Percentiles rank a stretch among this genome's conserved stretches.
These are phyloP conservation scores for Smittium mucronatum DNA, from an alignment of 371 early-diverging fungal species.

Conservation along the genomic window DNA sequence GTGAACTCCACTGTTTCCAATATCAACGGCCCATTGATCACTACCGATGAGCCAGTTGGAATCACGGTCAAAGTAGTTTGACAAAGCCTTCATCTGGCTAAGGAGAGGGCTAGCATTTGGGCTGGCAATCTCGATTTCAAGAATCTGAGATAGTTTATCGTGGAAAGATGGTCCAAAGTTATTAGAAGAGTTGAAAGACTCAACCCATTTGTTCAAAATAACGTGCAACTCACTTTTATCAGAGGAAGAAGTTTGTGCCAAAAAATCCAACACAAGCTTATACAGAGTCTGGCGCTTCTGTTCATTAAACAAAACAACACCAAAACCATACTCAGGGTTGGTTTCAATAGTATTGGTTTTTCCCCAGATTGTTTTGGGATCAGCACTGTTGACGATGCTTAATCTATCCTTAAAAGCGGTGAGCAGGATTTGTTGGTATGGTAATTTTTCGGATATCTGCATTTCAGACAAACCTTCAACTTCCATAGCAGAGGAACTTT, in stretches of 20 bases:
- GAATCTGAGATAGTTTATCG: slow-evolving; percentile 10
- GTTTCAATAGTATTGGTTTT: slow-evolving; percentile 36
- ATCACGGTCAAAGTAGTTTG: slow-evolving; percentile 37
- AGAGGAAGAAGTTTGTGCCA: slow-evolving; percentile 39
- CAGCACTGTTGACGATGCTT: slow-evolving; percentile 56
- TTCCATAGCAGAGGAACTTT: slow-evolving; percentile 12
- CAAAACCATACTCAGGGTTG: slow-evolving; percentile 77
- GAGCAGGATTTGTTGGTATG: slow-evolving; percentile 66
- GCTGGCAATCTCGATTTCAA: slow-evolving; percentile 38
- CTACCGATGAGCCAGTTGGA: slow-evolving; percentile 82
- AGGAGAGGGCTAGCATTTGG: slow-evolving; percentile 33
- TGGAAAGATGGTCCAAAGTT: slow-evolving; percentile 25
- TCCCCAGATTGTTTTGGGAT: slow-evolving; percentile 39
- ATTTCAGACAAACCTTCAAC: background rate
- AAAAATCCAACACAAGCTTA: slow-evolving; percentile 40
- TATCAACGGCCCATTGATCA: slow-evolving; percentile 73
- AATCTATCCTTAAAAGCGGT: slow-evolving; percentile 66
- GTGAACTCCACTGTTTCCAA: slow-evolving; percentile 79
- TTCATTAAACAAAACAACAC: slow-evolving; percentile 50
- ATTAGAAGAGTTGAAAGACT: slow-evolving; percentile 28
- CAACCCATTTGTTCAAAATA: slow-evolving; percentile 51
- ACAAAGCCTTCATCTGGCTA: slow-evolving; percentile 30
- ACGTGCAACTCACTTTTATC: slow-evolving; percentile 41
- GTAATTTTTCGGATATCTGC: slow-evolving; percentile 38
- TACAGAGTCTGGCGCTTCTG: slow-evolving; percentile 56